These are phyloP conservation scores for Jatropha multifida DNA, from an alignment of 441 rosid species.

Conservation along the genomic window DNA sequence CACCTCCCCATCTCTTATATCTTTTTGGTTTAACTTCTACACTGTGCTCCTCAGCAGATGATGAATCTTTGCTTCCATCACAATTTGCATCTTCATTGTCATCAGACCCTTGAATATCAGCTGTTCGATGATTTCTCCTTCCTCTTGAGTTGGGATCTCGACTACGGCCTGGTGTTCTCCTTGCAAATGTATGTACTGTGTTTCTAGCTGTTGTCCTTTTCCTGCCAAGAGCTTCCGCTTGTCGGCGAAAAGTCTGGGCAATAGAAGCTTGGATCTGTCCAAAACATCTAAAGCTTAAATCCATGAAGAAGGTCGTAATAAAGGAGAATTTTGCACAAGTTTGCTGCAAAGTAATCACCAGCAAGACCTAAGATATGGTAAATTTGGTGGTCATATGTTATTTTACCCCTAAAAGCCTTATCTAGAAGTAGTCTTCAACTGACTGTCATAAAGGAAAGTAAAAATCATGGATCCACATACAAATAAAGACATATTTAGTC, in stretches of 20 bases:
- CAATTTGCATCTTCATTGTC: slow-evolving; percentile 52
- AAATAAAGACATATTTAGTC: not conserved
- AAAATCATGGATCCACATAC: not conserved
- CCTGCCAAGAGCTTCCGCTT: slow-evolving; percentile 59
- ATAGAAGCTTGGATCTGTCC: slow-evolving; percentile 68
- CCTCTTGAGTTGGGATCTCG: slow-evolving; percentile 43
- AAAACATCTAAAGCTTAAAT: slow-evolving; percentile 16
- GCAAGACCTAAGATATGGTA: not conserved
- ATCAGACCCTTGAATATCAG: slow-evolving; percentile 51
- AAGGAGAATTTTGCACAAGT: not conserved
- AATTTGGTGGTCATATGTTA: not conserved
- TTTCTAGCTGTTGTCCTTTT: slow-evolving; percentile 43
- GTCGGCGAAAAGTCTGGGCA: slow-evolving; percentile 53
- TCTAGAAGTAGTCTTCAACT: not conserved
- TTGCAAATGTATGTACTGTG: slow-evolving; percentile 33
- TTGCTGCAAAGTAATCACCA: not conserved
- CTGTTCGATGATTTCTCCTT: slow-evolving; percentile 38
- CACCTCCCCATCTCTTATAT: slow-evolving; percentile 39
- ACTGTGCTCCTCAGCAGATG: slow-evolving; percentile 51
- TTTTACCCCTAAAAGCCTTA: slow-evolving; percentile 8
- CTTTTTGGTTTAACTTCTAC: slow-evolving; percentile 47
- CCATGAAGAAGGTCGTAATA: not conserved
- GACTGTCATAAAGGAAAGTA: not conserved
- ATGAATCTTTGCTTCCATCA: slow-evolving; percentile 49
- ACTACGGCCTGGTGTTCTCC: slow-evolving; percentile 40